Conservation (phyloP, 2,329 filamentous ascomycete species). For the Penicillium sp. region DNA sequence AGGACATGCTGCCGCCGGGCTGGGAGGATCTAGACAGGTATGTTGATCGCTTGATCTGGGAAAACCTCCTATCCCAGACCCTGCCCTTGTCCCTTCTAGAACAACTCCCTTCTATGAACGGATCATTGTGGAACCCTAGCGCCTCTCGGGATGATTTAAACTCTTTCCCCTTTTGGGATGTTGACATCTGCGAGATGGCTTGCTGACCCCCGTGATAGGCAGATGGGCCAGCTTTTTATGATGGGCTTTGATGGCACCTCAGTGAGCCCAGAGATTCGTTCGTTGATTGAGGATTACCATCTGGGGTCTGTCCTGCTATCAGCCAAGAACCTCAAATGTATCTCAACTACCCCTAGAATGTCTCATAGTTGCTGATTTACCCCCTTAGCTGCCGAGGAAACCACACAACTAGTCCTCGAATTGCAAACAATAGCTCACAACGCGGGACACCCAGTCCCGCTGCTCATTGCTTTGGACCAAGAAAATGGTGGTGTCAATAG, state of each 20-base stretch:
- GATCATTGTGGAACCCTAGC: slow-evolving; percentile 18
- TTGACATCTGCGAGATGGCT: slow-evolving; percentile 2
- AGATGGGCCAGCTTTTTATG: slow-evolving; percentile 57
- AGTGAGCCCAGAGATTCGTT: slow-evolving; percentile 57
- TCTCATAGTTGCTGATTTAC: background rate
- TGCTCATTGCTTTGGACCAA: slow-evolving; percentile 88
- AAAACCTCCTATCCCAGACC: slow-evolving; percentile 1
- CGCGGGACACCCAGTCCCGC: slow-evolving; percentile 79
- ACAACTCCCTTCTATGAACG: slow-evolving; percentile 5
- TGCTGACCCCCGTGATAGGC: slow-evolving; percentile 50
- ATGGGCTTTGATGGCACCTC: slow-evolving; percentile 63
- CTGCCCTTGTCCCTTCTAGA: slow-evolving; percentile 3
- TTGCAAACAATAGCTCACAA: slow-evolving; percentile 87
- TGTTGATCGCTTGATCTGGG: slow-evolving; percentile 20
- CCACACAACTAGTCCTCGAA: slow-evolving; percentile 79
- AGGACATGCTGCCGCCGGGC: slow-evolving; percentile 38
- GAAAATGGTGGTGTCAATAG: slow-evolving; percentile 98
- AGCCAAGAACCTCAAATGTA: slow-evolving; percentile 62
- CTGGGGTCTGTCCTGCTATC: slow-evolving; percentile 73
- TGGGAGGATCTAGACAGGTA: slow-evolving; percentile 41
- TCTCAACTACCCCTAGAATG: slow-evolving; percentile 39
- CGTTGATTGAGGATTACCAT: slow-evolving; percentile 62
- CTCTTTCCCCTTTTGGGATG: slow-evolving; percentile 60
- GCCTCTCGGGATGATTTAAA: slow-evolving; percentile 54
- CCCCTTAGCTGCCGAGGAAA: slow-evolving; percentile 73